Conservation (phyloP, 257 asterid species). For the Osmanthus fragrans region DNA sequence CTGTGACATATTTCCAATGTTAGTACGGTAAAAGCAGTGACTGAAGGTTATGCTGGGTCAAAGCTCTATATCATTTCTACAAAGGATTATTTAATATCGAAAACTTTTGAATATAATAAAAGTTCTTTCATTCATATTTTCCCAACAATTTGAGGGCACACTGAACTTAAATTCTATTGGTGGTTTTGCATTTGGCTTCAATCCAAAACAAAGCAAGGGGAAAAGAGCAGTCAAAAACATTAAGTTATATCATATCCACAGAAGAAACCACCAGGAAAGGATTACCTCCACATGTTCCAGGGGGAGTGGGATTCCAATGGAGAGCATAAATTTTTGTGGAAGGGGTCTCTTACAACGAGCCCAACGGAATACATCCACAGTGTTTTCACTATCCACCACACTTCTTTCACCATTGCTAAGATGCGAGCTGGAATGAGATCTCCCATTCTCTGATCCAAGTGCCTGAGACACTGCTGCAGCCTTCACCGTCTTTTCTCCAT, state of each 20-base stretch:
- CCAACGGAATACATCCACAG: slow-evolving; percentile 75
- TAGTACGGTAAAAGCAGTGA: not conserved
- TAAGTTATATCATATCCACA: not conserved
- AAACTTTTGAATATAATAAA: no score
- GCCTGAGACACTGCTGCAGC: slow-evolving; percentile 41
- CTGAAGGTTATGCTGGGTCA: not conserved
- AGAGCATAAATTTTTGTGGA: slow-evolving; percentile 67
- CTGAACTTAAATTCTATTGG: not conserved
- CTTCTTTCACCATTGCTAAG: slow-evolving; percentile 58
- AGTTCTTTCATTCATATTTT: no score
- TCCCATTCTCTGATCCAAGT: slow-evolving; percentile 62
- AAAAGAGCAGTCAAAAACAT: not conserved
- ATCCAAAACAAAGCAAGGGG: not conserved
- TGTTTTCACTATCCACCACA: slow-evolving; percentile 55
- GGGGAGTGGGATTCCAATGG: slow-evolving; percentile 81
- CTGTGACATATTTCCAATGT: not conserved
- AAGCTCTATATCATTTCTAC: not conserved
- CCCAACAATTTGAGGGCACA: not conserved
- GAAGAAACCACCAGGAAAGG: slow-evolving; percentile 2
- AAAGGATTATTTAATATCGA: not conserved
- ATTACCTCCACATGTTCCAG: slow-evolving; percentile 82
- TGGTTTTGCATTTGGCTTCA: not conserved
- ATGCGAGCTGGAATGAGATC: slow-evolving; percentile 44
- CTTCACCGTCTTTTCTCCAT: slow-evolving; percentile 74
- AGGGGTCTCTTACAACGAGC: slow-evolving; percentile 77